Evolutionary conservation across 768 basidiomycete genomes (phyloP), one percentile per base, ranked within the genome.

Genomic region (Tephrocybe sp.): DNA sequence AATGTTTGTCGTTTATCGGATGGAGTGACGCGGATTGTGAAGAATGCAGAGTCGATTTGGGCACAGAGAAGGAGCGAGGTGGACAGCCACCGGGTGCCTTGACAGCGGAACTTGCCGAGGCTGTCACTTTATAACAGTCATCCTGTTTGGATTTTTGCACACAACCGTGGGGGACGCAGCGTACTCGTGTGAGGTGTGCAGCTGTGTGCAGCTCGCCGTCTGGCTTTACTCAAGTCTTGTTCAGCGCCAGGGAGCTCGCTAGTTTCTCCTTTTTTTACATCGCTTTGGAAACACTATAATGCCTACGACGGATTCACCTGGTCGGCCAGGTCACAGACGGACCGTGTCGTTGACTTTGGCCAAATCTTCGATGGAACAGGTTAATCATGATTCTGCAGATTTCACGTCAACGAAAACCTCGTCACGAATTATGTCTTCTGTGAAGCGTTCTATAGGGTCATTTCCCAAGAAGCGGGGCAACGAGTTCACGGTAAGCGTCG

Each of bases 401-500:
- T 35, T 46, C 9, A 39, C 48, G 26, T 51, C 56, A 30, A 45
- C 51, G 11, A 61, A 52, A 39, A 56, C 62, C 32, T 58, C 64
- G 14, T 60, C 61, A 49, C 55, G 62, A 45, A 57, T 65, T 11
- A 60, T 65, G 48, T 59, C 57, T 45, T 56, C 60, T 17, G 56
- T 65, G 20, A 57, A 55, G 31, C 53, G 52, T 23, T 60, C 64
- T 1, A 56, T 65, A 30, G 56, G 52, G 7, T 57, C 56, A 7
- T 45, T 57, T 23, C 56, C 62, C 22, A 60, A 65, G 58, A 62
- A 58, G 51, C 56, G 54, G 40, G 53, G 49, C 33, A 16, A 50
- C 42, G 60, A 64, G 14, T 42, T 49, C 20, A 43, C 48, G 19
- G 63, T 62, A 26, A 51, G 59, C 11, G 14, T 20, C 4, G 23